phyloP scores from a whole-genome alignment of 2,329 filamentous ascomycete genomes.

The Botrytis pseudocinerea region DNA sequence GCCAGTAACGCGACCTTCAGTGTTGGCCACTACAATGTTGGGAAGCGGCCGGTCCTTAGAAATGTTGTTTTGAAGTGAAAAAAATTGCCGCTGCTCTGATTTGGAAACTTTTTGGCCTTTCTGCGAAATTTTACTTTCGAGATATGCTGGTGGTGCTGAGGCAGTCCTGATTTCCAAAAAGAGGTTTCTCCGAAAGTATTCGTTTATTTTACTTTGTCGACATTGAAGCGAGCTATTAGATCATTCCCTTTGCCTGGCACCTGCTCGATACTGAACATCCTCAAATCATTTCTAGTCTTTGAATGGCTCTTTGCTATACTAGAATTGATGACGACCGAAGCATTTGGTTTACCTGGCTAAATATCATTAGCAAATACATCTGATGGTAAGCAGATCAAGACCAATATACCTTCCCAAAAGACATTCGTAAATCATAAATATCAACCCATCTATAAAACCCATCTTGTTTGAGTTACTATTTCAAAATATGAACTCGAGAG shows the following conservation, averaged over 20 bases:
- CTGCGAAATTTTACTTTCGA: conserved; percentile 24
- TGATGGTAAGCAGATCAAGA: conserved; percentile 12
- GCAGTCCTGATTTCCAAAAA: conserved; percentile 39
- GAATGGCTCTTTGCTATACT: conserved; percentile 19
- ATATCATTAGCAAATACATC: conserved; percentile 3
- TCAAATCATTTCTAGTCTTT: conserved; percentile 2
- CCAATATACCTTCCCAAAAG: conserved; percentile 38
- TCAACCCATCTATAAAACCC: conserved; percentile 33
- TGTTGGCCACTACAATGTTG: conserved; percentile 29
- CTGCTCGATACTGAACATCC: conserved; percentile 21
- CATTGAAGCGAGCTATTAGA: conserved; percentile 43
- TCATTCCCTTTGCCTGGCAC: conserved; percentile 44
- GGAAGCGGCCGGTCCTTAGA: conserved; percentile 26
- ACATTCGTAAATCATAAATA: conserved; percentile 33
- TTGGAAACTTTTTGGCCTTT: conserved; percentile 25
- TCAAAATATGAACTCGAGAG: conserved; percentile 33
- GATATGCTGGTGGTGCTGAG: neutral
- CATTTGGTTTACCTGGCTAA: conserved; percentile 21
- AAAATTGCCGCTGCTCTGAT: conserved; percentile 26
- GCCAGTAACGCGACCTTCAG: conserved; percentile 25
- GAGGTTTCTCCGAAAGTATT: conserved; percentile 44
- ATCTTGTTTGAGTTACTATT: conserved; percentile 27
- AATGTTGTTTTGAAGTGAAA: conserved; percentile 33
- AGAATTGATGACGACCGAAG: conserved; percentile 18
- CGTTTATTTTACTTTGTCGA: conserved; percentile 44